Percentiles rank a stretch among this genome's conserved stretches.
phyloP scores from a whole-genome alignment of 2,329 filamentous ascomycete genomes.

The Aschersonia sp. region DNA sequence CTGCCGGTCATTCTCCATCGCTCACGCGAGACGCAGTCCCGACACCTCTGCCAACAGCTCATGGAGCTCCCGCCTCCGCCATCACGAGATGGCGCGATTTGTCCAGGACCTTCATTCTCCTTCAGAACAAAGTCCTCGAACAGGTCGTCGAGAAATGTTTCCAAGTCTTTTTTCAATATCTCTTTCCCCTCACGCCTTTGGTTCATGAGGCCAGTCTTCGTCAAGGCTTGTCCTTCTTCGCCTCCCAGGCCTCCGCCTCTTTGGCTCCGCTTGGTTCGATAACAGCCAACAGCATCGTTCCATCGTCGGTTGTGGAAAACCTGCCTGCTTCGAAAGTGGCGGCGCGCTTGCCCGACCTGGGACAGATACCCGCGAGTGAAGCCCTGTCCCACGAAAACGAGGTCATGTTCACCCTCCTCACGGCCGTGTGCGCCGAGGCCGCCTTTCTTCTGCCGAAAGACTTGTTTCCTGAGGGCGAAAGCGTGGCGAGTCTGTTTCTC shows the following conservation, averaged over 20 bases:
- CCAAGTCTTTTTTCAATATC: slow-evolving; percentile 26
- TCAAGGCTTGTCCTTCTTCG: slow-evolving; percentile 18
- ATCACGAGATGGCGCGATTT: slow-evolving; percentile 16
- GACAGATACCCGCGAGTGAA: background rate
- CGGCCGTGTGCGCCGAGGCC: slow-evolving; percentile 26
- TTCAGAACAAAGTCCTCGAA: slow-evolving; percentile 12
- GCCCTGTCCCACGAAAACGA: slow-evolving; percentile 15
- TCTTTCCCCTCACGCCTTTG: slow-evolving; percentile 25
- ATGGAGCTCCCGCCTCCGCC: slow-evolving; percentile 7
- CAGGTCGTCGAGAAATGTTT: slow-evolving; percentile 18
- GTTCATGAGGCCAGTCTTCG: slow-evolving; percentile 26
- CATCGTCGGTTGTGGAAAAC: background rate
- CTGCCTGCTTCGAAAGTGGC: slow-evolving; percentile 2
- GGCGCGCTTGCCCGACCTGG: background rate
- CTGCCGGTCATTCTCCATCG: slow-evolving; percentile 10
- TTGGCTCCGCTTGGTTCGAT: no score
- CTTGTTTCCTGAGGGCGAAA: slow-evolving; percentile 22
- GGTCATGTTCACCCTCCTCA: slow-evolving; percentile 24
- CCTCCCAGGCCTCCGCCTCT: background rate
- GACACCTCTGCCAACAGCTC: slow-evolving; percentile 1
- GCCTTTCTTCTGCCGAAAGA: slow-evolving; percentile 24
- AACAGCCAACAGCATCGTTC: no score
- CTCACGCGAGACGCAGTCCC: slow-evolving; percentile 7
- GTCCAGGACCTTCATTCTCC: slow-evolving; percentile 8
- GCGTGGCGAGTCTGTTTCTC: slow-evolving; percentile 21